Evolutionary conservation across 2,329 filamentous ascomycete genomes (phyloP), one percentile per base, ranked within the genome.

Genomic region (Epichloe baconii): DNA sequence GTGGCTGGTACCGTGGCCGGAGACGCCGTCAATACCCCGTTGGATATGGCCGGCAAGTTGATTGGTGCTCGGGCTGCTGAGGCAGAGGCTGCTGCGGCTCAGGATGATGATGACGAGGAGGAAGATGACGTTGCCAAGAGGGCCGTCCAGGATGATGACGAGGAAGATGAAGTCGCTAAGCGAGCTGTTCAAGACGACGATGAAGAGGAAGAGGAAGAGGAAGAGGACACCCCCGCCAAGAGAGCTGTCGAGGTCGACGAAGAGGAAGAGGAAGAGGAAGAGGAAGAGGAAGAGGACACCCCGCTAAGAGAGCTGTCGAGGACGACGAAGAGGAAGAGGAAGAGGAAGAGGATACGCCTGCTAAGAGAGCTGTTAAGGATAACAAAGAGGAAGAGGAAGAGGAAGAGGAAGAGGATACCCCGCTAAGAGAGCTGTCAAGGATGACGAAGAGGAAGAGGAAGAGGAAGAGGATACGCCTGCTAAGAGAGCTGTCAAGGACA

Each of bases 391-490:
- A 19, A 19, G 47, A 49, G 26, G 47, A 49, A 38, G 47, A 49
- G 38, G 40, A 50, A 26, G 43, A 50, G 35, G 38, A 49, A 17
- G 43, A 50, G 35, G 14, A 38, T 38, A 38, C 8, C n/a, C 38
- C 5, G 35, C 17, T 19, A 48, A 34, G 19, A 0, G 46, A 0
- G 36, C 17, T 4, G 7, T 48, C 4, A 14, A 21, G 3, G 19
- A 47, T 5, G 23, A 23, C 5, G 19, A 19, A 19, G 19, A 19
- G 19, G 19, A 19, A 19, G 47, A 49, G 26, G 47, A 49, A 38
- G 47, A 49, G 38, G 40, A 50, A 26, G 43, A 50, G 35, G n/a
- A n/a, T n/a, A n/a, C n/a, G n/a, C n/a, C n/a, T n/a, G 26, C 37
- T 2, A 49, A 44, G 47, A 5, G 47, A 31, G 47, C 38, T 23